These are phyloP conservation scores for Stachybotrys chartarum DNA, from an alignment of 2,329 filamentous ascomycete species.

Conservation along the genomic window DNA sequence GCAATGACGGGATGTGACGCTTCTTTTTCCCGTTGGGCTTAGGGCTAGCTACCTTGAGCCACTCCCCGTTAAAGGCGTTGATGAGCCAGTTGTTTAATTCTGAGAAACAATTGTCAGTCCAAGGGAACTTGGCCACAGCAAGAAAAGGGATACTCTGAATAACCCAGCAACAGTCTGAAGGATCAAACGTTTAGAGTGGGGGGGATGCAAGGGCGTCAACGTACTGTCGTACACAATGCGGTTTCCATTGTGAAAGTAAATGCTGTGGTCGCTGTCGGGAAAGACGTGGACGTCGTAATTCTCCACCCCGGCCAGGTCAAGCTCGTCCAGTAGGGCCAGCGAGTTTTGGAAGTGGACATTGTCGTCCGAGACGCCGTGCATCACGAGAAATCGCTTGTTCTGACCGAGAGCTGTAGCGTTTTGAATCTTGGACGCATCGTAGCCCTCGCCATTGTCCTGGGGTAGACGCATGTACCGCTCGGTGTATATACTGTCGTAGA, in stretches of 20 bases:
- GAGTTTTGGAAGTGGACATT: constrained; percentile 98
- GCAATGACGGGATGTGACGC: neutral
- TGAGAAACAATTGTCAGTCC: constrained; percentile 21
- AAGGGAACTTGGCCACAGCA: too few species aligned
- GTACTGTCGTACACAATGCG: constrained; percentile 86
- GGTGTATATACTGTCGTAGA: constrained; percentile 90
- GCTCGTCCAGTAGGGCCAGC: constrained; percentile 74
- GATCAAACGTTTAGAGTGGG: constrained; percentile 1
- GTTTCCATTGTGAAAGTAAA: constrained; percentile 91
- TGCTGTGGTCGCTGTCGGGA: constrained; percentile 91
- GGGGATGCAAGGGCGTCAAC: constrained; percentile 27
- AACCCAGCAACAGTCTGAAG: neutral
- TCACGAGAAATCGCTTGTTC: constrained; percentile 84
- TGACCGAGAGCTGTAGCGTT: constrained; percentile 66
- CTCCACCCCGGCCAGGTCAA: constrained; percentile 73
- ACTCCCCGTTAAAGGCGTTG: constrained; percentile 97
- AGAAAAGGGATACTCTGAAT: neutral
- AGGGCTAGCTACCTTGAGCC: constrained; percentile 55
- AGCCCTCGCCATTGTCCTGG: constrained; percentile 71
- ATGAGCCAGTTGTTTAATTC: constrained; percentile 85
- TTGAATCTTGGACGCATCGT: constrained; percentile 64
- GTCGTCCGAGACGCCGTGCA: constrained; percentile 95
- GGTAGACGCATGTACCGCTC: constrained; percentile 97
- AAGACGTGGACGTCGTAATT: constrained; percentile 98
- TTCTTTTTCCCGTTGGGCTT: constrained; percentile 32